Conservation (phyloP, 345 rosid genomes). For the Turritis glabra region DNA sequence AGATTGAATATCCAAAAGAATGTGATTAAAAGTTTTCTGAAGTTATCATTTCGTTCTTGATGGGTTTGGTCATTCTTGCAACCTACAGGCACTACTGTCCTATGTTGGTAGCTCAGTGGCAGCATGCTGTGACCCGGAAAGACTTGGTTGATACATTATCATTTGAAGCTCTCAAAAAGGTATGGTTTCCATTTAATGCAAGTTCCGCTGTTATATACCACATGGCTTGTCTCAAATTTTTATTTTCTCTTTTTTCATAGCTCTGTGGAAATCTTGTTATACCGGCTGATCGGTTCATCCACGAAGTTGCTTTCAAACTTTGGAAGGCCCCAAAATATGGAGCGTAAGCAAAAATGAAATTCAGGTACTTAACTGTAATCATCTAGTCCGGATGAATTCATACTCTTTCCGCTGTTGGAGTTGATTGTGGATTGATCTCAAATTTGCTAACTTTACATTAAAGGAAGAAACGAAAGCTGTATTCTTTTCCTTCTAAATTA, state of each 20-base stretch:
- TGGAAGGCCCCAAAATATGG: slow-evolving; percentile 99
- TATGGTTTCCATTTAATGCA: slow-evolving; percentile 24
- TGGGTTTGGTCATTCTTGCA: slow-evolving; percentile 21
- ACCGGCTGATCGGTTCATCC: slow-evolving; percentile 89
- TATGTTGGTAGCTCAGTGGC: slow-evolving; percentile 88
- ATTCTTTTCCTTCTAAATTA: neutral
- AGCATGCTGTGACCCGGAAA: slow-evolving; percentile 78
- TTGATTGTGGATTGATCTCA: slow-evolving; percentile 12
- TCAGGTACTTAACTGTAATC: slow-evolving; percentile 17
- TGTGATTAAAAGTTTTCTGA: neutral
- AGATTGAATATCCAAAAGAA: neutral
- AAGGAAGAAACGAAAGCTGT: slow-evolving; percentile 2
- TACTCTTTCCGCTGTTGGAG: slow-evolving; percentile 8
- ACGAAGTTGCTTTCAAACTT: slow-evolving; percentile 95
- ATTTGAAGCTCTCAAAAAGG: slow-evolving; percentile 74
- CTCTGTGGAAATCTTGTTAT: slow-evolving; percentile 69
- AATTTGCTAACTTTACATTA: slow-evolving; percentile 21
- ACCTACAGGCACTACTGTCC: slow-evolving; percentile 73
- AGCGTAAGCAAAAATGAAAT: slow-evolving; percentile 46
- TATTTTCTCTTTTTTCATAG: slow-evolving; percentile 40
- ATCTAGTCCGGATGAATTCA: neutral
- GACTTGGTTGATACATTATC: slow-evolving; percentile 66
- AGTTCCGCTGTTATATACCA: neutral
- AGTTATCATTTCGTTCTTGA: slow-evolving; percentile 10
- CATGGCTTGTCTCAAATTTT: slow-evolving; percentile 9